Conservation (phyloP, 2,329 filamentous ascomycete genomes). For the Akanthomyces dipterigenus region DNA sequence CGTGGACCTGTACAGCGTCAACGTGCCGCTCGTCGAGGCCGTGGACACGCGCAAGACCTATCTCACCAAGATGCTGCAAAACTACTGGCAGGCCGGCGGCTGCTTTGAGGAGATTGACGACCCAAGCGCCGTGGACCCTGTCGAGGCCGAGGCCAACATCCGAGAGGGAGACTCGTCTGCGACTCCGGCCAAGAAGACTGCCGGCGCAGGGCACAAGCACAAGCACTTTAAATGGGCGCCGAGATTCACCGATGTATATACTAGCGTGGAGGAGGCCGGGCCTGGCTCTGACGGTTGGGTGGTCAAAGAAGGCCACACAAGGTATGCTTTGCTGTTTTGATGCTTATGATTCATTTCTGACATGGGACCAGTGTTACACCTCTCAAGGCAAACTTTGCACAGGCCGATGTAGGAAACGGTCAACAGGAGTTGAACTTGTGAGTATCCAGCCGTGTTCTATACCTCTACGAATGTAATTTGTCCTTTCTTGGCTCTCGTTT, state of each 20-base stretch:
- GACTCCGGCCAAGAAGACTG: constrained; percentile 31
- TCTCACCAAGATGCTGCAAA: constrained; percentile 85
- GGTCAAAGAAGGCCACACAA: constrained; percentile 80
- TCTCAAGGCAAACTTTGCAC: constrained; percentile 88
- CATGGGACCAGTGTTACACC: constrained; percentile 65
- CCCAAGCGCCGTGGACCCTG: constrained; percentile 48
- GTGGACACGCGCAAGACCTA: constrained; percentile 66
- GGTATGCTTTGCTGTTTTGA: constrained; percentile 42
- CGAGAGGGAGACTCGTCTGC: constrained; percentile 48
- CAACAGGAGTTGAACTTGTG: constrained; percentile 74
- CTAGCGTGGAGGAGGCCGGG: constrained; percentile 70
- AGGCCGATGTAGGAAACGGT: constrained; percentile 54
- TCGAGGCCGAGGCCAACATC: constrained; percentile 66
- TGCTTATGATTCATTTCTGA: background rate
- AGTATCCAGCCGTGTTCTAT: constrained; percentile 39
- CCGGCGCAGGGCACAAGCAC: constrained; percentile 53
- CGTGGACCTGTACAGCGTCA: constrained; percentile 84
- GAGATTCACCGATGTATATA: constrained; percentile 77
- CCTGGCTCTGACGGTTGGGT: constrained; percentile 92
- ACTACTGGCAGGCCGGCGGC: constrained; percentile 77
- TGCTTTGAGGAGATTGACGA: constrained; percentile 79
- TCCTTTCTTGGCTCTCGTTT: background rate
- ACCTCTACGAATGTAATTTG: background rate
- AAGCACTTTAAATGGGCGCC: constrained; percentile 96
- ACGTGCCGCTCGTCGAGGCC: constrained; percentile 76